These are phyloP conservation scores for Claviceps capensis DNA, from an alignment of 2,329 filamentous ascomycete genomes.

Conservation along the genomic window DNA sequence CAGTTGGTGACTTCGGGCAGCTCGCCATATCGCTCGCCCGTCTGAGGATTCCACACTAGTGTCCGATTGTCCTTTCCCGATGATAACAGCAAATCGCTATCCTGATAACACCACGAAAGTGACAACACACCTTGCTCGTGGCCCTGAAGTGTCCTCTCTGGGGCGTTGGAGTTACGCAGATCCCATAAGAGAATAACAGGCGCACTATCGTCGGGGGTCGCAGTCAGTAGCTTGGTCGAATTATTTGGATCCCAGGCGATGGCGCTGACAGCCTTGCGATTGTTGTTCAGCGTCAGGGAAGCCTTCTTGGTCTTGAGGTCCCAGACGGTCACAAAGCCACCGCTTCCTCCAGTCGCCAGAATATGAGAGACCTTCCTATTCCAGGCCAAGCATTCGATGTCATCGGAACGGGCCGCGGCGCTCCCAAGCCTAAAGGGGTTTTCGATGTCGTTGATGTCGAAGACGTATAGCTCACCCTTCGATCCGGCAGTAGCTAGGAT, in stretches of 20 bases:
- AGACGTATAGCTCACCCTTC: constrained; percentile 93
- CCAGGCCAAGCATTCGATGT: constrained; percentile 95
- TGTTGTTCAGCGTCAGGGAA: constrained; percentile 89
- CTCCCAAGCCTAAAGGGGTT: constrained; percentile 85
- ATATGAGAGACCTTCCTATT: constrained; percentile 97
- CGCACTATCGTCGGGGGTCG: constrained; percentile 76
- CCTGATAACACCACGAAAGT: constrained; percentile 88
- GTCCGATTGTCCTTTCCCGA: constrained; percentile 95
- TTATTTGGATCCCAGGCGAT: constrained; percentile 96
- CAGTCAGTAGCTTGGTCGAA: constrained; percentile 86
- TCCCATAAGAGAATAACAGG: constrained; percentile 91
- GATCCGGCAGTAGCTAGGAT: constrained; percentile 84
- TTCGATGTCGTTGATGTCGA: constrained; percentile 79
- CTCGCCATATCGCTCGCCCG: constrained; percentile 74
- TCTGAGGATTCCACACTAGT: constrained; percentile 91
- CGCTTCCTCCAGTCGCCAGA: constrained; percentile 80
- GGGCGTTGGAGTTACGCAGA: constrained; percentile 87
- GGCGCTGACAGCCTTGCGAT: constrained; percentile 84
- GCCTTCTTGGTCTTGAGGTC: constrained; percentile 97
- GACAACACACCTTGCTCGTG: constrained; percentile 91
- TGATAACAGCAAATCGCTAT: constrained; percentile 77
- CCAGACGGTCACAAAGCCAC: constrained; percentile 96
- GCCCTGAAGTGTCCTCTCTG: constrained; percentile 76
- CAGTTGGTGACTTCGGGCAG: constrained; percentile 98
- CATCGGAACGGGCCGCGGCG: constrained; percentile 76